Conservation (phyloP, 169 alveolate species). For the Neospora caninum region DNA sequence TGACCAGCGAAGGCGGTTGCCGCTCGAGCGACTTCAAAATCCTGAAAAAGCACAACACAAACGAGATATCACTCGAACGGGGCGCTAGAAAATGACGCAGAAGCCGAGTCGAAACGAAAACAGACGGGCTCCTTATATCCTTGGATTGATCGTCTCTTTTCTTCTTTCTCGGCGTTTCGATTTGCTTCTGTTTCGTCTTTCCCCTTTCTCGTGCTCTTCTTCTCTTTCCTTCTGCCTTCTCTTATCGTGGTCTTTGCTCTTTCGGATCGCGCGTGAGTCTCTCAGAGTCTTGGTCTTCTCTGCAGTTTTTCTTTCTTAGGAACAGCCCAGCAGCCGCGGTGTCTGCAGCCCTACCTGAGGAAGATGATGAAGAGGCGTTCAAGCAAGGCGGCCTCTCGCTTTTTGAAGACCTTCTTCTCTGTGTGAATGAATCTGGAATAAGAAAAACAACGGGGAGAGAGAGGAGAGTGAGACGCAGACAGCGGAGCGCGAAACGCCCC, state of each 20-base stretch:
- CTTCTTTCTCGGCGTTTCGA: background rate
- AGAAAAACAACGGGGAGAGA: background rate
- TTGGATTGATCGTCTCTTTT: background rate
- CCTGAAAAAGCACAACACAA: background rate
- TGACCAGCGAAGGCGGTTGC: constrained; percentile 3
- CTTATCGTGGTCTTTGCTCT: too few relatives aligned
- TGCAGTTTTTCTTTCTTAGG: too few relatives aligned
- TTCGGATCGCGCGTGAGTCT: background rate
- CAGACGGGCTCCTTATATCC: too few relatives aligned
- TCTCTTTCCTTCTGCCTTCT: too few relatives aligned
- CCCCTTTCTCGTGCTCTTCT: too few relatives aligned
- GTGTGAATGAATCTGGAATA: background rate
- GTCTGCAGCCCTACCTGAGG: background rate
- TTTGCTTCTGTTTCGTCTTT: too few relatives aligned
- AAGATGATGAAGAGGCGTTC: constrained; percentile 11
- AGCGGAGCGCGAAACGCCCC: too few relatives aligned
- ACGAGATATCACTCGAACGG: background rate
- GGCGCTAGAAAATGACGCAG: background rate
- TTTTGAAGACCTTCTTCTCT: background rate
- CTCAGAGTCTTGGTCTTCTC: too few relatives aligned
- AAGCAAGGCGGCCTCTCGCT: background rate
- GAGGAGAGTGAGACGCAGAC: too few relatives aligned
- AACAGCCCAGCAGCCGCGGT: too few relatives aligned
- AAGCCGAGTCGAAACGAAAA: too few relatives aligned
- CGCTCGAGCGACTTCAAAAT: background rate